Percentiles rank a stretch among this genome's conserved stretches.
These are phyloP conservation scores for Neurospora tetraspora DNA, from an alignment of 495 filamentous ascomycete species.

Conservation along the genomic window DNA sequence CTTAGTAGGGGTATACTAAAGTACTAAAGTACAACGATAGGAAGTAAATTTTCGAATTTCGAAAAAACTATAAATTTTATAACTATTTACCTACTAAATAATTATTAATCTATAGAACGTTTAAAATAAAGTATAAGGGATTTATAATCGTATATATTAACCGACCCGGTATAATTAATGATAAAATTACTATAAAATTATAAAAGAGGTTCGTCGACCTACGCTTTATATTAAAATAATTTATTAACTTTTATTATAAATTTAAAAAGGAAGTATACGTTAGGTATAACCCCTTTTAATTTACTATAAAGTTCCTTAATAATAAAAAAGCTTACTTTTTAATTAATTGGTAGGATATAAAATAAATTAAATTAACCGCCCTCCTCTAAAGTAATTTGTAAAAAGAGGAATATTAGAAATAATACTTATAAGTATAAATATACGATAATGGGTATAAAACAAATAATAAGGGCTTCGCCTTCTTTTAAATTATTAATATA, in stretches of 20 bases:
- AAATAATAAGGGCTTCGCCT: neutral
- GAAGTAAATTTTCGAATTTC: neutral
- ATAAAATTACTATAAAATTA: too few relatives aligned
- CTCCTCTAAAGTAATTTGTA: too few relatives aligned
- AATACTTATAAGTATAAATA: neutral
- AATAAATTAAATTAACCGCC: too few relatives aligned
- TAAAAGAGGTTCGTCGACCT: neutral
- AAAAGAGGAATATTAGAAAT: too few relatives aligned
- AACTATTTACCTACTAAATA: neutral
- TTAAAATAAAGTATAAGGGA: neutral
- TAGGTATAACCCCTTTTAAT: neutral
- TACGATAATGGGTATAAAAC: neutral
- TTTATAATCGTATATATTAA: neutral
- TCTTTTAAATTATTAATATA: neutral
- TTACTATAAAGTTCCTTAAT: too few relatives aligned
- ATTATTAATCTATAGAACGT: neutral
- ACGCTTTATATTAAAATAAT: neutral
- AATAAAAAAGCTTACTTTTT: too few relatives aligned
- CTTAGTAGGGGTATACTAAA: neutral
- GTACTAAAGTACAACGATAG: neutral
- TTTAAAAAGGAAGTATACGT: neutral
- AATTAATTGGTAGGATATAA: too few relatives aligned
- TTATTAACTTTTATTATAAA: neutral
- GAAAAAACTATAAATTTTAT: neutral
- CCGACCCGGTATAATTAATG: too few relatives aligned